These are phyloP conservation scores for Fraxinus xanthoxyloides DNA, from an alignment of 305 asterid species.

Conservation along the genomic window DNA sequence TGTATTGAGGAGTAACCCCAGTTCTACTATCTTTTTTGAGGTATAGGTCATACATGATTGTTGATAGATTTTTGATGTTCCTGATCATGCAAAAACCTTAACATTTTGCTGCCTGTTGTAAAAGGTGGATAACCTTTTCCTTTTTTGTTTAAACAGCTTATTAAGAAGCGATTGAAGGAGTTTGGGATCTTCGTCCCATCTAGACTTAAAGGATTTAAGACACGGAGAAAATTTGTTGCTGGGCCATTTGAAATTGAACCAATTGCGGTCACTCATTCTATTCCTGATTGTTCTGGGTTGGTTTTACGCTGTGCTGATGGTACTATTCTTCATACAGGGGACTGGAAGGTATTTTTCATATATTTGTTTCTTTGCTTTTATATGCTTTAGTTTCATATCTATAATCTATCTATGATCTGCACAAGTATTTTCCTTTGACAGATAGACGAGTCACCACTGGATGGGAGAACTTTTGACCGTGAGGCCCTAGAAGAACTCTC, in stretches of 20 bases:
- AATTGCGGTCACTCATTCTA: constrained; percentile 90
- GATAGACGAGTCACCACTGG: constrained; percentile 97
- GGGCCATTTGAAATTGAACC: constrained; percentile 98
- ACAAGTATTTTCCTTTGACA: constrained; percentile 39
- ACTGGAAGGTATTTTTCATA: constrained; percentile 82
- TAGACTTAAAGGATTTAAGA: constrained; percentile 84
- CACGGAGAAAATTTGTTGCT: constrained; percentile 74
- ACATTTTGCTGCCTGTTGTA: constrained; percentile 5
- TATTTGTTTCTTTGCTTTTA: not conserved
- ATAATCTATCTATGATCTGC: constrained; percentile 7
- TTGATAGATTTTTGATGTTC: not conserved
- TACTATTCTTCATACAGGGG: constrained; percentile 97
- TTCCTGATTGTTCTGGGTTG: constrained; percentile 98
- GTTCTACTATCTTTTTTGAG: not conserved
- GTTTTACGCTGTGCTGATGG: constrained; percentile 98
- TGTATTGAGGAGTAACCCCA: not conserved
- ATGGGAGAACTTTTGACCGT: constrained; percentile 90
- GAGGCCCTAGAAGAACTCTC: constrained; percentile 92
- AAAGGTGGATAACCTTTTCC: not conserved
- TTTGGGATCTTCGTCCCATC: constrained; percentile 93
- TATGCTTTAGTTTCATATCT: constrained; percentile 1
- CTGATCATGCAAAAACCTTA: not conserved
- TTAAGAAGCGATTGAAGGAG: constrained; percentile 91
- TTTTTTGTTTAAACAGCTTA: constrained; percentile 59
- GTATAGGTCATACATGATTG: not conserved